Conservation (phyloP, 495 filamentous ascomycete genomes). For the Rhypophila decipiens region DNA sequence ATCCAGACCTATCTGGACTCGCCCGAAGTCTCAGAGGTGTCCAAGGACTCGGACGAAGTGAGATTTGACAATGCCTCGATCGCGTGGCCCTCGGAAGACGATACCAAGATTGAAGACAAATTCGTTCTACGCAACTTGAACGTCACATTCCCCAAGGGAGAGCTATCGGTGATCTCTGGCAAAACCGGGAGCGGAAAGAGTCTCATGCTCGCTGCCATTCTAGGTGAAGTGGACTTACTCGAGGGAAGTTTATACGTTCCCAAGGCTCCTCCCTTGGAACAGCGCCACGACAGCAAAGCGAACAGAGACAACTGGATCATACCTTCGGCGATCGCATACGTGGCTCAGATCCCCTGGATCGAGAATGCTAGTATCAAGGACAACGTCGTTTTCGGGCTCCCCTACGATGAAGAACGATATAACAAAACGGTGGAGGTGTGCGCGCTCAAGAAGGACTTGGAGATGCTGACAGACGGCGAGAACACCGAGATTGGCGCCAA, state of each 20-base stretch:
- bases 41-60: conserved; percentile 51
- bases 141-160: conserved; percentile 57
- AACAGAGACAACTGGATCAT: conserved; percentile 65
- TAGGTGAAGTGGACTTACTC: conserved; percentile 58
- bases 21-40: conserved; percentile 57
- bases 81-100: conserved; percentile 64
- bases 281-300: conserved; percentile 51
- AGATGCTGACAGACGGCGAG: conserved; percentile 68
- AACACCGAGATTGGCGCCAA: conserved; percentile 75
- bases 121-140: conserved; percentile 59
- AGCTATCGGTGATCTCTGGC: conserved; percentile 66
- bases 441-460: conserved; percentile 65
- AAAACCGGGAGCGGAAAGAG: conserved; percentile 65
- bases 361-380: conserved; percentile 73
- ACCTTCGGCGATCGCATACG: conserved; percentile 62
- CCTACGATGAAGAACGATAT: conserved; percentile 59
- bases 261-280: conserved; percentile 30
- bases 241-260: conserved; percentile 48
- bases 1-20: conserved; percentile 66
- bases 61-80: conserved; percentile 63
- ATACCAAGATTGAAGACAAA: conserved; percentile 45
- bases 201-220: conserved; percentile 55
- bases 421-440: conserved; percentile 59
- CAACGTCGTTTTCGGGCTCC: conserved; percentile 71
- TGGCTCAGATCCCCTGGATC: conserved; percentile 81